Conservation (phyloP, 768 basidiomycete species). For the Boletus speciosus region DNA sequence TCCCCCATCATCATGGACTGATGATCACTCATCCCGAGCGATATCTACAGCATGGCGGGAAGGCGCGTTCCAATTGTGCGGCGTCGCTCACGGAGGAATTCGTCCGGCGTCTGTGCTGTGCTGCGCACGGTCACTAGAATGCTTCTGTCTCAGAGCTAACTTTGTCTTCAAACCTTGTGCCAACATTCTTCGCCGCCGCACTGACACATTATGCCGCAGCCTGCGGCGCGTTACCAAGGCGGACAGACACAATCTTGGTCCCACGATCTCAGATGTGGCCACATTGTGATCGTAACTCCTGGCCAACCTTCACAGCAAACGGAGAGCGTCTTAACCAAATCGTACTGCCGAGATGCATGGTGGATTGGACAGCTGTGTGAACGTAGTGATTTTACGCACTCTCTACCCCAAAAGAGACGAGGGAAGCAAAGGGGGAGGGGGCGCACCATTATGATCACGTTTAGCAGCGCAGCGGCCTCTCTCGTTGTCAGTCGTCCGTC, state of each 20-base stretch:
- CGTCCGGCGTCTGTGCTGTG: neutral
- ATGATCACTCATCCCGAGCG: neutral
- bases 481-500: neutral
- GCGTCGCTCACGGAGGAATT: neutral
- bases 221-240: slow-evolving; percentile 1
- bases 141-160: neutral
- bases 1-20: neutral
- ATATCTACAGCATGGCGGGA: neutral
- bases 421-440: neutral
- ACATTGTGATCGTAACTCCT: neutral
- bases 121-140: neutral
- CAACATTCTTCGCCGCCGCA: neutral
- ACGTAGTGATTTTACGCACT: neutral
- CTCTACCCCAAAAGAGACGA: neutral
- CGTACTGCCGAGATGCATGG: neutral
- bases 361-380: neutral
- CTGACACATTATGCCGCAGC: neutral
- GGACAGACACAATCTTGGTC: neutral
- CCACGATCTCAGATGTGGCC: slow-evolving; percentile 5
- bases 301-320: neutral
- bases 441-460: neutral
- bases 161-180: neutral
- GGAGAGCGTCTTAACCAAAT: neutral
- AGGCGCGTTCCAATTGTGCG: neutral
- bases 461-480: neutral